Percentiles rank a stretch among this genome's conserved stretches.
Conservation (phyloP, 202 grass and related monocot genomes). For the Zizania palustris region DNA sequence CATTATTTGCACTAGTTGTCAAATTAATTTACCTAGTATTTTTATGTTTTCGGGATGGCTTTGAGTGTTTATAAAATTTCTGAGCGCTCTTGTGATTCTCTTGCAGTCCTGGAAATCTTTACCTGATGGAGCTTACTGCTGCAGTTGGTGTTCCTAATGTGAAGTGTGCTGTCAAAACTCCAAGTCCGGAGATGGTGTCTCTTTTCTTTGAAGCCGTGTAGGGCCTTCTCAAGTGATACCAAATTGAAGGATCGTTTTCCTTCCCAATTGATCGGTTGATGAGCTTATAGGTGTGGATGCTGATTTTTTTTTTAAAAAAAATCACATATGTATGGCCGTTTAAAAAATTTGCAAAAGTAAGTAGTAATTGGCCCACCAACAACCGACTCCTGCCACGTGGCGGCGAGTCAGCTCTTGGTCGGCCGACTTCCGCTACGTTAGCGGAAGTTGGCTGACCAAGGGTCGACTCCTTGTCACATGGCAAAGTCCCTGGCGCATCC, state of each 20-base stretch:
- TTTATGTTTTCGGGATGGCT: neutral
- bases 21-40: neutral
- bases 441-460: no score
- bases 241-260: neutral
- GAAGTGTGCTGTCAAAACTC: slow-evolving; percentile 88
- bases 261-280: slow-evolving; percentile 35
- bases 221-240: slow-evolving; percentile 64
- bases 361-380: no score
- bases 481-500: no score
- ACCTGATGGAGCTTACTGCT: slow-evolving; percentile 83
- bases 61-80: neutral
- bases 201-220: slow-evolving; percentile 94
- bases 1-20: neutral
- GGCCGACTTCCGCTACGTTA: no score
- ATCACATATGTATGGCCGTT: no score
- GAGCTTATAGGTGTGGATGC: slow-evolving; percentile 22
- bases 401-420: no score
- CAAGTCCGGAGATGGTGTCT: slow-evolving; percentile 77
- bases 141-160: slow-evolving; percentile 68
- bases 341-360: no score
- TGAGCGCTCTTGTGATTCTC: neutral
- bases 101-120: slow-evolving; percentile 92
- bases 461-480: no score
- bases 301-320: no score
- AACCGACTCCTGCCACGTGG: no score